Conservation (phyloP, 202 grass and related monocot genomes). For the Panicum virgatum region DNA sequence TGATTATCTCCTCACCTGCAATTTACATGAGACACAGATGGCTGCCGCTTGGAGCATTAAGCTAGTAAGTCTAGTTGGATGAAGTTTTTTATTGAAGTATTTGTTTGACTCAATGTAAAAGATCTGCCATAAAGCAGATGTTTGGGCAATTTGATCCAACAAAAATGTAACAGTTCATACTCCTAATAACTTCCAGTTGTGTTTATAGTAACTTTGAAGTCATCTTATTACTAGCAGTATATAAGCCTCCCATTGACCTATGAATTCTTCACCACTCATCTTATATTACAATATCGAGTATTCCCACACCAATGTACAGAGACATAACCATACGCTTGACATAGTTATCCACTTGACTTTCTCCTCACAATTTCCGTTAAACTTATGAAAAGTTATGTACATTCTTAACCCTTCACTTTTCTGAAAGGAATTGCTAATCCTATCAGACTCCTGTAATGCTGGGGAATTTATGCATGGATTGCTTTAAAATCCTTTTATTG, state of each 20-base stretch:
- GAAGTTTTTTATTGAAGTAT: not conserved
- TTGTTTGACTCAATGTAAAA: not conserved
- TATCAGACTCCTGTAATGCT: conserved; percentile 29
- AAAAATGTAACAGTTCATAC: not conserved
- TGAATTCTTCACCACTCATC: not conserved
- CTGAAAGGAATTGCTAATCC: not conserved
- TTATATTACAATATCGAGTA: not conserved
- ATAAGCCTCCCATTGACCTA: not conserved
- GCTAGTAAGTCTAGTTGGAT: not conserved
- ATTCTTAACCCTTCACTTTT: not conserved
- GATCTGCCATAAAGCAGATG: not conserved
- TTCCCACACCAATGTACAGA: not conserved
- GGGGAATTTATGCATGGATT: not conserved
- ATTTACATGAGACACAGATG: not conserved
- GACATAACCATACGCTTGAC: not conserved
- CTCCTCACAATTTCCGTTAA: not conserved
- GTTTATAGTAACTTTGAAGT: not conserved
- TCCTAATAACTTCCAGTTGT: not conserved
- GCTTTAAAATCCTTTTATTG: not conserved
- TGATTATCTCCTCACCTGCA: conserved; percentile 1
- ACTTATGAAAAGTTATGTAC: not conserved
- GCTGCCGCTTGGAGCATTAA: not conserved
- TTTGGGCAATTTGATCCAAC: not conserved
- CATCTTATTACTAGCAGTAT: not conserved
- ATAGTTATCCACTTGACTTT: not conserved